Evolutionary conservation across 2,329 filamentous ascomycete genomes (phyloP), one percentile per base, ranked within the genome.

Genomic region (Trichoderma sp.): DNA sequence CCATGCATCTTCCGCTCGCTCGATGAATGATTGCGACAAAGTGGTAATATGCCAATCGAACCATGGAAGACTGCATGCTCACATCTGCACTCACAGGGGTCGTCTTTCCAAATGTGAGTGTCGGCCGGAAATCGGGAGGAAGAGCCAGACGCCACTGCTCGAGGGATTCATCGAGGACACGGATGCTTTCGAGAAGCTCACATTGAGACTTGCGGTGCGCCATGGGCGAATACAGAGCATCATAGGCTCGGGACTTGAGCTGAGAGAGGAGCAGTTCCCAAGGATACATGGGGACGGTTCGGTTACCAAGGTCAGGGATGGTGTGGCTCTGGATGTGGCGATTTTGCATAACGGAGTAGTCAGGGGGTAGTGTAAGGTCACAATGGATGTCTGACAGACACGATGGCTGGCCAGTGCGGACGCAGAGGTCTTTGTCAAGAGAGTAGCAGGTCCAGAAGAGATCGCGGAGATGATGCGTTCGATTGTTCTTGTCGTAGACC

Each of bases 391-490:
- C 59, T 47, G 36, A 28, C 2, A 63, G 36, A 28, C 59, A 63
- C 39, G 59, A 63, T 4, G 59, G 59, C 36, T 63, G 59, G 3
- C 34, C 36, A 11, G 59, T 63, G 1, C 59, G 59, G 9, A 63
- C 47, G 9, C 59, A 63, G 4, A 63, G 59, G 9, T 63, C 59
- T 12, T 63, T 63, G 15, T 47, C 36, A 6, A 63, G 23, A 23
- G 59, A 39, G 59, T 63, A 63, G 23, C 59, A 63, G 36, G 59
- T 28, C 59, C 59, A 63, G 9, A 63, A 43, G 59, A 63, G 59
- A 5, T 63, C 59, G 12, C 59, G 59, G 23, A 63, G 59, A 63
- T 63, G 59, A 5, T 39, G 23, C 4, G 34, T 15, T 6, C 26
- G 6, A 9, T 47, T 17, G 3, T 15, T 28, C 12, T 63, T 47